Evolutionary conservation across 129 eudicot genomes (phyloP).

Genomic region (Kitagawia praeruptora): DNA sequence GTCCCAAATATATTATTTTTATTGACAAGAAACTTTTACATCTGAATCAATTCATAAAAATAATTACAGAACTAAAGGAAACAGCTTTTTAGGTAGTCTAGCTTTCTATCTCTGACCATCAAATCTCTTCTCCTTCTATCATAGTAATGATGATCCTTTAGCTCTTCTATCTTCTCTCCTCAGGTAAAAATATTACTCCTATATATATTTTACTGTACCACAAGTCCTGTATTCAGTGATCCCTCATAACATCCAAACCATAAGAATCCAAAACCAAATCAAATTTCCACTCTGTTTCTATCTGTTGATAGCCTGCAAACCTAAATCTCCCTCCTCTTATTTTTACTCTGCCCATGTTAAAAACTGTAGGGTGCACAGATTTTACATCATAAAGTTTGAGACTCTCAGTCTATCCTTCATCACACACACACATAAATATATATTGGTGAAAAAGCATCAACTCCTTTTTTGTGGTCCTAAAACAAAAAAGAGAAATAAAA

Average conservation of each 20-base stretch:
- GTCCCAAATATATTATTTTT: not conserved
- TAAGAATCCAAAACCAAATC: not conserved
- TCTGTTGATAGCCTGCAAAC: not conserved
- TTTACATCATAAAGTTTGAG: constrained; percentile 38
- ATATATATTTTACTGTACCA: too few relatives aligned
- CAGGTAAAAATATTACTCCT: not conserved
- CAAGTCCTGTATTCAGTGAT: too few relatives aligned
- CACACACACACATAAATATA: not conserved
- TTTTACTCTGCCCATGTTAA: constrained; percentile 39
- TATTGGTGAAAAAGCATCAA: not conserved
- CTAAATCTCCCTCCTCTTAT: not conserved
- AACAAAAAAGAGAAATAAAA: constrained; percentile 4
- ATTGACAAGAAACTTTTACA: not conserved
- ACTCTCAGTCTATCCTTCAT: constrained; percentile 10
- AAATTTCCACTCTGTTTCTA: not conserved
- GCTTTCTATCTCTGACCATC: not conserved
- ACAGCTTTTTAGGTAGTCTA: not conserved
- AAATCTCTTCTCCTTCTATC: not conserved
- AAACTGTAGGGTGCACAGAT: constrained; percentile 38
- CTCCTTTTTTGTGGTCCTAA: constrained; percentile 44
- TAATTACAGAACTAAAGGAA: not conserved
- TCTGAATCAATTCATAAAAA: not conserved
- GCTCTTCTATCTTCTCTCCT: not conserved
- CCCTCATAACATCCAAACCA: not conserved
- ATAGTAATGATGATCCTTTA: not conserved